Conservation (phyloP, 352 stramenopile species). For the Halophytophthora polymorphica region DNA sequence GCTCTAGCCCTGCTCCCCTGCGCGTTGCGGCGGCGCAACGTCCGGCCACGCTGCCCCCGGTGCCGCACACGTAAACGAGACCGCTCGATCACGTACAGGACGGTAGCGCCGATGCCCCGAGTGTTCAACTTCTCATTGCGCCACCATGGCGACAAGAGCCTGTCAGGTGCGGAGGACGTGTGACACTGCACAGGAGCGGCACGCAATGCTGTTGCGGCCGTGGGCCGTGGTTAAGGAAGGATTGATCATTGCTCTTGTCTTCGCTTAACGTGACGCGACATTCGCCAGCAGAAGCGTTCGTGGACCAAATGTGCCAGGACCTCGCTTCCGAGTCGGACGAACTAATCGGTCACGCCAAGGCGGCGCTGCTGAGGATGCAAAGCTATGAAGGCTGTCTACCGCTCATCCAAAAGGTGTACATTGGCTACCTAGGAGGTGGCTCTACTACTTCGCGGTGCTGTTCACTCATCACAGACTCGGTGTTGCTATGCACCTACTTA, state of each 20-base stretch:
- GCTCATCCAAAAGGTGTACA: conserved; percentile 39
- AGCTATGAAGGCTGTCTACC: conserved; percentile 44
- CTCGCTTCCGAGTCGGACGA: conserved; percentile 35
- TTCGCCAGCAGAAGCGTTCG: conserved; percentile 19
- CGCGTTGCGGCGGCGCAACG: no score
- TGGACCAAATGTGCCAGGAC: conserved; percentile 41
- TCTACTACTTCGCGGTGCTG: not conserved
- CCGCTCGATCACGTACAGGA: not conserved
- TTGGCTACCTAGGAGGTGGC: no score
- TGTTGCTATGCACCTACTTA: conserved; percentile 2
- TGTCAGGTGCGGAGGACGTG: conserved; percentile 23
- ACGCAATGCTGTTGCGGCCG: no score
- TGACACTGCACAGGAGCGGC: not conserved
- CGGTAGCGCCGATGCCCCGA: conserved; percentile 14
- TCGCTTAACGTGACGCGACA: not conserved
- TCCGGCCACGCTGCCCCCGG: not conserved
- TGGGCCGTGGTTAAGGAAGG: no score
- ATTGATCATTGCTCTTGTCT: not conserved
- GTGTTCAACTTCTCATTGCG: conserved; percentile 31
- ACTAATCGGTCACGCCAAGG: conserved; percentile 31
- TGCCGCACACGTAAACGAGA: conserved; percentile 2
- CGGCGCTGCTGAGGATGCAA: conserved; percentile 30
- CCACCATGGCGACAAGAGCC: conserved; percentile 34
- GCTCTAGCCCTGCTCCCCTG: no score
- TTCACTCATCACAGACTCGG: not conserved